Evolutionary conservation across 208 protist species (phyloP), one percentile per base, ranked within the genome.

Genomic region (Leishmania aethiopica): DNA sequence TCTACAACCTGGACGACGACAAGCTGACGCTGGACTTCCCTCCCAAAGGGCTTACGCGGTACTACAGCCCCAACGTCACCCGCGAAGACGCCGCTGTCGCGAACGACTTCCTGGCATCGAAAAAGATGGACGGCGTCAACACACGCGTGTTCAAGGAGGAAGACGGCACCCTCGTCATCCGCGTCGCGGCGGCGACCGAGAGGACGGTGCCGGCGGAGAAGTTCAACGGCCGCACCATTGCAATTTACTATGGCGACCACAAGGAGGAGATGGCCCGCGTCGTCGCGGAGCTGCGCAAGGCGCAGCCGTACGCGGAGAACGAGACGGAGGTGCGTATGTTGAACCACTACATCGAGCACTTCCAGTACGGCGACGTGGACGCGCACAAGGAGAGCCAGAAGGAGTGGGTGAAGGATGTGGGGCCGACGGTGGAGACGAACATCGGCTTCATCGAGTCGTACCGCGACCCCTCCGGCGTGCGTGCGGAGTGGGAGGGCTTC

Each of bases 401-500:
- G 73, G 82, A 83, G 82, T 99, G 97, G 97, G 92, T 99, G 76
- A 93, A 95, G 88, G 96, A 99, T 77, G 80, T 93, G n/a, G 90
- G 88, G 7, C 97, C 97, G 15, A 84, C 84, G 13, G 95, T 99
- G 67, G 97, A 99, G 89, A 97, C 92, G 32, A 98, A 99, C 87
- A 97, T 99, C 80, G 97, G 97, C 77, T 99, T 98, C 85, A 97
- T 99, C 75, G 97, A 99, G 88, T 92, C 91, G 22, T 99, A 99
- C 89, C 89, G 96, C 57, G 97, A 99, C 84, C 96, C 96, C 45
- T 90, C 91, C 79, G 96, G 95, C 67, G 94, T 97, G 66, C 92
- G 96, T 47, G 94, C 87, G 71, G 94, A 99, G 88, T 98, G 90
- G 87, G 97, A 99, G 77, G 97, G 97, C 79, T 98, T 98, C 47